These are phyloP conservation scores for Thuidium tamariscinum DNA, from an alignment of 225 moss, liverwort and hornwort species.

Conservation along the genomic window DNA sequence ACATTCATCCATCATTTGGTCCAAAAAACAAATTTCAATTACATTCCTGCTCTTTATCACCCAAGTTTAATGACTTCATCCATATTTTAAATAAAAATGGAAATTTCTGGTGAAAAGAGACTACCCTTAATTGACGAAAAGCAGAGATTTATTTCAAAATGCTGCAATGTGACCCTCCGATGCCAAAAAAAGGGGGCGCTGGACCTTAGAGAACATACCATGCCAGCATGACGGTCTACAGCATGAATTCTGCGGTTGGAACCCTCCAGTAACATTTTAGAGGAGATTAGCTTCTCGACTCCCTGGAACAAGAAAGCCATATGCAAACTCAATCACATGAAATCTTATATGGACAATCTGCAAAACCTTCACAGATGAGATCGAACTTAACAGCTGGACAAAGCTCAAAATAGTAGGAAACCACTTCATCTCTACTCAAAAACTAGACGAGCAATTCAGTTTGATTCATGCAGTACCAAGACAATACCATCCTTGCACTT, in stretches of 20 bases:
- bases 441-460: background rate
- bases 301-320: conserved; percentile 25
- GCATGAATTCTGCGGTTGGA: conserved; percentile 92
- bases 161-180: background rate
- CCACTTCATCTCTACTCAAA: background rate
- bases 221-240: conserved; percentile 86
- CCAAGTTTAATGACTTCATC: background rate
- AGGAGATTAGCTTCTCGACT: conserved; percentile 89
- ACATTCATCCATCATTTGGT: background rate
- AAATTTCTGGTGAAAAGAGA: background rate
- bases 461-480: conserved; percentile 28
- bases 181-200: background rate
- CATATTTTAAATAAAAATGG: background rate
- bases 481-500: conserved; percentile 97
- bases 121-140: background rate
- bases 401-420: background rate
- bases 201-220: conserved; percentile 30
- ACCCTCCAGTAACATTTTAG: conserved; percentile 93
- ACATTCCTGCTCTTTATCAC: background rate
- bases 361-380: background rate
- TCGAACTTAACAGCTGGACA: background rate
- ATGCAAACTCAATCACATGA: background rate
- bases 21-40: background rate
- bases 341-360: background rate
- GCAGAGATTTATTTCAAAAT: background rate